These are phyloP conservation scores for Lachnellula occidentalis DNA, from an alignment of 2,329 filamentous ascomycete species.

Conservation along the genomic window DNA sequence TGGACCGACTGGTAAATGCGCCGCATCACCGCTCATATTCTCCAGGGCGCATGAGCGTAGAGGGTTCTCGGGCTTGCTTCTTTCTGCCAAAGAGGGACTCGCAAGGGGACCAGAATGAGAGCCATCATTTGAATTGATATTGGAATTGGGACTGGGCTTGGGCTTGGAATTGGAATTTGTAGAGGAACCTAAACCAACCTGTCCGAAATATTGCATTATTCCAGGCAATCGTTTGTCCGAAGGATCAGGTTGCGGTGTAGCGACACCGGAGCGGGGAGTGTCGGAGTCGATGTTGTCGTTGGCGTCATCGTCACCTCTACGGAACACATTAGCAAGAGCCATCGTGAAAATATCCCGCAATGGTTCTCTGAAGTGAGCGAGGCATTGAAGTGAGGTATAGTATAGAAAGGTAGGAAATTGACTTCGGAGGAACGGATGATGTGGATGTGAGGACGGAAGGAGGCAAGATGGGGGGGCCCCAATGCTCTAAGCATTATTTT, in stretches of 20 bases:
- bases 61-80: conserved; percentile 17
- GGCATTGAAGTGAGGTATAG: conserved; percentile 1
- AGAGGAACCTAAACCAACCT: conserved; percentile 92
- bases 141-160: background rate
- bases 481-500: conserved; percentile 13
- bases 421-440: conserved; percentile 2
- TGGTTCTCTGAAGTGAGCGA: background rate
- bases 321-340: conserved; percentile 25
- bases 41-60: conserved; percentile 18
- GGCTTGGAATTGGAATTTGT: conserved; percentile 14
- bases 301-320: conserved; percentile 57
- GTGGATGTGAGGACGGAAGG: conserved; percentile 3
- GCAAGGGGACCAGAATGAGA: conserved; percentile 10
- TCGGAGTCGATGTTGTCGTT: conserved; percentile 76
- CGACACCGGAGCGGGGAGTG: conserved; percentile 83
- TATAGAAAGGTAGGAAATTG: background rate
- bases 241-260: conserved; percentile 88
- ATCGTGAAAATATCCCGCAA: conserved; percentile 9
- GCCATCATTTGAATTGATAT: conserved; percentile 18
- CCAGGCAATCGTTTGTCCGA: conserved; percentile 92
- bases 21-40: conserved; percentile 18
- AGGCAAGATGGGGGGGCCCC: conserved; percentile 8
- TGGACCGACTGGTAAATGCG: conserved; percentile 23
- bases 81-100: conserved; percentile 26
- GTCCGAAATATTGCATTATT: conserved; percentile 94